These are phyloP conservation scores for Hirsutella rhossiliensis DNA, from an alignment of 2,329 filamentous ascomycete species.

Conservation along the genomic window DNA sequence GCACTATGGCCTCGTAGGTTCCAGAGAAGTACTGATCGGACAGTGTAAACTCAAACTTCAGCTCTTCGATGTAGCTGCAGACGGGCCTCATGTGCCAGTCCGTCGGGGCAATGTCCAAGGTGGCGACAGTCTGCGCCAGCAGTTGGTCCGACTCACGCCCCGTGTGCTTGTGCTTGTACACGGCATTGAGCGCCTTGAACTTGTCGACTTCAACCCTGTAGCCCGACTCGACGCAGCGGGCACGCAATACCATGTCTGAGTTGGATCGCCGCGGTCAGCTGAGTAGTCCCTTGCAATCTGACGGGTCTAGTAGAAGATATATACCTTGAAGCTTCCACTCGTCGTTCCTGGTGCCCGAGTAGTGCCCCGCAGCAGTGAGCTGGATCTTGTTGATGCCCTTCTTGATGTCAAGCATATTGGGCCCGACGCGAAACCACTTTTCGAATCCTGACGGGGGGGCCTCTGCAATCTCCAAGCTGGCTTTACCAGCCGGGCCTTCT, in stretches of 20 bases:
- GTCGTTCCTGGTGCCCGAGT: background rate
- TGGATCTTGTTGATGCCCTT: background rate
- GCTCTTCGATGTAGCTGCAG: background rate
- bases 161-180: background rate
- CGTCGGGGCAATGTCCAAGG: background rate
- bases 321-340: background rate
- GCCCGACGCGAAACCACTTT: background rate
- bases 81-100: constrained; percentile 1
- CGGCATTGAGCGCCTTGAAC: background rate
- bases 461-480: background rate
- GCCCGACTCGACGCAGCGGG: background rate
- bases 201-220: background rate
- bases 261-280: too few relatives aligned
- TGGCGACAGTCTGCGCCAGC: background rate
- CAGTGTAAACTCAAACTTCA: background rate
- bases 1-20: background rate
- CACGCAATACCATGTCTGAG: background rate
- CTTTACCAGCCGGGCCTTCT: background rate
- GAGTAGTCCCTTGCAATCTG: background rate
- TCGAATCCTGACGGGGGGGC: background rate
- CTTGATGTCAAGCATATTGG: background rate
- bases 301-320: background rate
- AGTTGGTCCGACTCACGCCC: background rate
- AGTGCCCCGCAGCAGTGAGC: background rate
- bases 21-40: background rate